A percentile compares a stretch with the other conserved stretches of the same genome.
phyloP scores from a whole-genome alignment of 176 grass and related monocot species.

The Oryza australiensis region DNA sequence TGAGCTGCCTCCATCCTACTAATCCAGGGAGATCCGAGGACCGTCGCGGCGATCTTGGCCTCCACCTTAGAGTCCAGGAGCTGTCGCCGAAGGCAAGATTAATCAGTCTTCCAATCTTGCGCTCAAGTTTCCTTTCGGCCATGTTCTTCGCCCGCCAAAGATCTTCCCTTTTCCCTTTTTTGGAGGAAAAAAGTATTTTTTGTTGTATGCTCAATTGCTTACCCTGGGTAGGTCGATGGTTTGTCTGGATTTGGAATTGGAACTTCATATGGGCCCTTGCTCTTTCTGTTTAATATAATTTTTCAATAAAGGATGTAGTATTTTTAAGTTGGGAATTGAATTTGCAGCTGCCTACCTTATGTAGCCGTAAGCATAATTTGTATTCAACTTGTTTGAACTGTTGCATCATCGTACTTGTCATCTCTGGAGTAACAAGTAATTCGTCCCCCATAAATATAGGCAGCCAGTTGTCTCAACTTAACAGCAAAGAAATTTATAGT shows the following conservation, averaged over 20 bases:
- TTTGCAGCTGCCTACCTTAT: neutral
- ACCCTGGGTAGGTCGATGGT: neutral
- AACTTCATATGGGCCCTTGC: neutral
- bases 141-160: neutral
- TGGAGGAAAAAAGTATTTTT: neutral
- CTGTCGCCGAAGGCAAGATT: slow-evolving; percentile 12
- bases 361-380: neutral
- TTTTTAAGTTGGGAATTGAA: neutral
- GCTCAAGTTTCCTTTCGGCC: neutral
- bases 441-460: neutral
- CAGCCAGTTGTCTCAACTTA: neutral
- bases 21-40: neutral
- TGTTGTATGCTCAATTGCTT: neutral
- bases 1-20: neutral
- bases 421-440: neutral
- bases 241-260: too few relatives aligned
- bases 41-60: neutral
- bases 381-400: neutral
- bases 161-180: neutral
- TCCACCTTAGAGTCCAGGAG: neutral
- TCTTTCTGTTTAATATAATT: neutral
- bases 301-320: neutral
- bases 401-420: neutral
- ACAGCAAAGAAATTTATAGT: too few relatives aligned
- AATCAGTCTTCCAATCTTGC: neutral